A percentile compares a stretch with the other conserved stretches of the same genome.
Evolutionary conservation across 805 yeast species (phyloP).

Genomic region (Lipomyces sp.): DNA sequence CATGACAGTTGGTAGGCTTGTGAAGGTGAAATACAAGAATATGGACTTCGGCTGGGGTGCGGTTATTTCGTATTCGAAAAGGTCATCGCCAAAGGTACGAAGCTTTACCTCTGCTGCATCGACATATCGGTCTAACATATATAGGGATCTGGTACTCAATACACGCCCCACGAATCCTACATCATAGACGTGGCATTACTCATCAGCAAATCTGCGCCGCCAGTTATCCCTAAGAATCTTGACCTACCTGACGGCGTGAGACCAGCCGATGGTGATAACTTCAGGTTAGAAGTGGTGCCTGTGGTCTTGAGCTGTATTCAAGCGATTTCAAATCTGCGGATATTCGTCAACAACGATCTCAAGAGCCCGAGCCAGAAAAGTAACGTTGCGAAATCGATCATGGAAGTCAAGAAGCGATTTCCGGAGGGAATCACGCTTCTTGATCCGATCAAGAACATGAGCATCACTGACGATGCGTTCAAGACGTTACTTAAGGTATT

Average conservation of each 20-base stretch:
- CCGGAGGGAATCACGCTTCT: slow-evolving; percentile 90
- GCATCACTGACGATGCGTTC: slow-evolving; percentile 81
- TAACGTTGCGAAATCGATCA: slow-evolving; percentile 68
- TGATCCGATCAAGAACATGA: slow-evolving; percentile 92
- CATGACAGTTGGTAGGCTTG: slow-evolving; percentile 85
- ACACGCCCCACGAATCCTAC: slow-evolving; percentile 86
- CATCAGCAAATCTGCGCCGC: slow-evolving; percentile 76
- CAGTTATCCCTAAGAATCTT: slow-evolving; percentile 57
- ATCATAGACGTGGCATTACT: slow-evolving; percentile 84
- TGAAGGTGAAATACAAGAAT: slow-evolving; percentile 44
- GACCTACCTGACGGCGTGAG: slow-evolving; percentile 84
- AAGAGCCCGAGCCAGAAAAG: slow-evolving; percentile 52
- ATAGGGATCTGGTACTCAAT: slow-evolving; percentile 5
- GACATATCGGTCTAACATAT: neutral
- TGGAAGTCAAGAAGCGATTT: slow-evolving; percentile 79
- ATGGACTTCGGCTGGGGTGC: slow-evolving; percentile 96
- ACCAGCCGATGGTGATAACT: slow-evolving; percentile 71
- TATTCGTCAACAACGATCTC: slow-evolving; percentile 77
- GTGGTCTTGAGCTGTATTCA: slow-evolving; percentile 78
- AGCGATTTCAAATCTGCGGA: slow-evolving; percentile 76
- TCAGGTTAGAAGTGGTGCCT: slow-evolving; percentile 79
- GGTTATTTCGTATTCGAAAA: slow-evolving; percentile 74
- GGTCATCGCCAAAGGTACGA: slow-evolving; percentile 51
- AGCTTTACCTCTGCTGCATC: neutral
- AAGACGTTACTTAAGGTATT: slow-evolving; percentile 51